Evolutionary conservation across 2,329 filamentous ascomycete genomes (phyloP).

Genomic region (Aureobasidium uvarum): DNA sequence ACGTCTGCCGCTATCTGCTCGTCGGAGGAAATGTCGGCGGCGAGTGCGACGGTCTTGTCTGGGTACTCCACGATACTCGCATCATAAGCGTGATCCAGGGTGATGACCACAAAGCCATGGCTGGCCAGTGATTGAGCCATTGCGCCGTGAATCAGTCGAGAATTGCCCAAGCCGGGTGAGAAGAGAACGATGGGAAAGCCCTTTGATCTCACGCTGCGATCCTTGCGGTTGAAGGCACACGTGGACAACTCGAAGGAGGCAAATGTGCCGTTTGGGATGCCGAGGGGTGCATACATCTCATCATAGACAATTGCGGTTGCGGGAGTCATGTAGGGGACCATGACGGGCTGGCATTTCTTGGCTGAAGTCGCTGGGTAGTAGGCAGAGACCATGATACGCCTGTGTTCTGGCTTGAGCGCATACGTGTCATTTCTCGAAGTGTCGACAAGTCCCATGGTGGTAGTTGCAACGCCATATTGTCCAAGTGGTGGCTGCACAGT

Average conservation of each 20-base stretch:
- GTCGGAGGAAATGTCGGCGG: neutral
- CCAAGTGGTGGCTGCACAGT: neutral
- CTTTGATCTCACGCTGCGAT: slow-evolving; percentile 37
- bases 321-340: slow-evolving; percentile 27
- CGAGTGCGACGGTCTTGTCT: neutral
- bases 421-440: slow-evolving; percentile 7
- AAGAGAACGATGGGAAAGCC: slow-evolving; percentile 33
- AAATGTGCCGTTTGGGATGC: slow-evolving; percentile 28
- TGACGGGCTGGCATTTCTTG: slow-evolving; percentile 17
- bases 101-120: slow-evolving; percentile 48
- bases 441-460: neutral
- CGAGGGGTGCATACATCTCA: slow-evolving; percentile 12
- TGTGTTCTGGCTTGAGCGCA: neutral
- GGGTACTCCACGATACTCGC: slow-evolving; percentile 48
- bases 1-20: neutral
- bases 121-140: slow-evolving; percentile 50
- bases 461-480: neutral
- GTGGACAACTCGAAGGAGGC: slow-evolving; percentile 23
- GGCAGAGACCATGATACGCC: slow-evolving; percentile 27
- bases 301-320: slow-evolving; percentile 27
- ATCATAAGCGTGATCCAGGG: slow-evolving; percentile 54
- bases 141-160: slow-evolving; percentile 46
- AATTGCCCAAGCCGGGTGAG: slow-evolving; percentile 48
- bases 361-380: slow-evolving; percentile 24
- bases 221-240: slow-evolving; percentile 25